phyloP scores from a whole-genome alignment of 495 filamentous ascomycete genomes.

The Monascus purpureus region DNA sequence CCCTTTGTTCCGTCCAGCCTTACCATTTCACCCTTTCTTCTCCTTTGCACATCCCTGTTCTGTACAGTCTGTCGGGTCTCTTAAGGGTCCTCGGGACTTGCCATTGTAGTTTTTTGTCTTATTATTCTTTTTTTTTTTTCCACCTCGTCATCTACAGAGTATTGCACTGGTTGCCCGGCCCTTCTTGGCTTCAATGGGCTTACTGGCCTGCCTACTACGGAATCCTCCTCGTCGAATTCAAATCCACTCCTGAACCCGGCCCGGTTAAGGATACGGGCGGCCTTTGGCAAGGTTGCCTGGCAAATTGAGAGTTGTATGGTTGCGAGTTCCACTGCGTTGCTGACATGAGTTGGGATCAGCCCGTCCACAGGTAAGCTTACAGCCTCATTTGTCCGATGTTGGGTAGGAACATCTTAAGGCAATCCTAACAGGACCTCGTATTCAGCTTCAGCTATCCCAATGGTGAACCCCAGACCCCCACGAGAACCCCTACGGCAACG shows the following conservation, averaged over 20 bases:
- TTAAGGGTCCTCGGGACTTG: too few species aligned
- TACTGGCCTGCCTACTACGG: too few species aligned
- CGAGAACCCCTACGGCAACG: conserved; percentile 54
- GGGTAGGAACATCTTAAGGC: conserved; percentile 1
- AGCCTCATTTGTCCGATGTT: conserved; percentile 1
- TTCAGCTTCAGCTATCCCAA: conserved; percentile 64
- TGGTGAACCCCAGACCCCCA: conserved; percentile 66
- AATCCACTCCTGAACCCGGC: conserved; percentile 5
- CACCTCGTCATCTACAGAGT: too few species aligned
- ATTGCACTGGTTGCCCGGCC: too few species aligned
- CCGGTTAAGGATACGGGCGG: background rate
- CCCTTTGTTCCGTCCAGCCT: too few species aligned
- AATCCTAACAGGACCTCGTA: conserved; percentile 6
- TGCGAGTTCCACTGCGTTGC: conserved; percentile 27
- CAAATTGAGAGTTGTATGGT: conserved; percentile 29
- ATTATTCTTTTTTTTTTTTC: too few species aligned
- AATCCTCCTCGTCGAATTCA: background rate
- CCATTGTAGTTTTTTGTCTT: too few species aligned
- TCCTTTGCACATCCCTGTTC: too few species aligned
- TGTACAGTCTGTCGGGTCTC: too few species aligned
- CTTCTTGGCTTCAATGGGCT: too few species aligned
- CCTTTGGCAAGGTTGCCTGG: conserved; percentile 19
- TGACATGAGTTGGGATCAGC: conserved; percentile 66
- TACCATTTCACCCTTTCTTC: too few species aligned
- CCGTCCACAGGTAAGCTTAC: conserved; percentile 48